These are phyloP conservation scores for Xylariaceae sp. DNA, from an alignment of 2,329 filamentous ascomycete species.

Conservation along the genomic window DNA sequence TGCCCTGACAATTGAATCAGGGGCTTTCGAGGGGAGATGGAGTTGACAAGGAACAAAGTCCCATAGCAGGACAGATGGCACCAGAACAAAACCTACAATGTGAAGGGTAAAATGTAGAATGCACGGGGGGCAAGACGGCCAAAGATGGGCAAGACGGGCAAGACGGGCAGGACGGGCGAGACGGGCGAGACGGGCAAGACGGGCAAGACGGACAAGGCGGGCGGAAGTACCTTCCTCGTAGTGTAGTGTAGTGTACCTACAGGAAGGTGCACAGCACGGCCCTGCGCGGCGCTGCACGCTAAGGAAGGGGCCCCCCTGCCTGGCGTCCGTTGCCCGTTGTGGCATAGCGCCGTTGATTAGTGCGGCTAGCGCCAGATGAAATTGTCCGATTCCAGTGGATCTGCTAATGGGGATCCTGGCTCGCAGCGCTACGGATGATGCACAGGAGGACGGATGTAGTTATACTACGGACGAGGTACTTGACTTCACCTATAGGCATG, in stretches of 20 bases:
- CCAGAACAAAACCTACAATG: no score
- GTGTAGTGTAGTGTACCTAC: neutral
- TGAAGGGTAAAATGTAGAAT: no score
- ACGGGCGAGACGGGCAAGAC: no score
- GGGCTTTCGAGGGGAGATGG: neutral
- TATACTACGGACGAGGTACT: neutral
- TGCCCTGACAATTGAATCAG: neutral
- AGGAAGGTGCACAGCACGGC: neutral
- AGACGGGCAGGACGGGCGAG: no score
- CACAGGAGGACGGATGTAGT: neutral
- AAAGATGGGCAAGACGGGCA: no score
- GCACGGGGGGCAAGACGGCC: no score
- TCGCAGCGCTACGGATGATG: conserved; percentile 28
- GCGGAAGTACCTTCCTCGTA: no score
- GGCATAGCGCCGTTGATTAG: conserved; percentile 26
- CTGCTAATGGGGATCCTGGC: conserved; percentile 30
- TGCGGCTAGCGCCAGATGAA: conserved; percentile 34
- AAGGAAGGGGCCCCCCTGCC: neutral
- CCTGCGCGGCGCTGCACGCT: no score
- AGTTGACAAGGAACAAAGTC: conserved; percentile 1
- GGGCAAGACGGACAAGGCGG: no score
- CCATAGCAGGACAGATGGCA: no score
- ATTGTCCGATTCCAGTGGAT: conserved; percentile 38
- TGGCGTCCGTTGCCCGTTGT: conserved; percentile 19
- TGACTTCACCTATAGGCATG: no score